Evolutionary conservation across 2,329 filamentous ascomycete genomes (phyloP).

Genomic region (Cladosporium sp.): DNA sequence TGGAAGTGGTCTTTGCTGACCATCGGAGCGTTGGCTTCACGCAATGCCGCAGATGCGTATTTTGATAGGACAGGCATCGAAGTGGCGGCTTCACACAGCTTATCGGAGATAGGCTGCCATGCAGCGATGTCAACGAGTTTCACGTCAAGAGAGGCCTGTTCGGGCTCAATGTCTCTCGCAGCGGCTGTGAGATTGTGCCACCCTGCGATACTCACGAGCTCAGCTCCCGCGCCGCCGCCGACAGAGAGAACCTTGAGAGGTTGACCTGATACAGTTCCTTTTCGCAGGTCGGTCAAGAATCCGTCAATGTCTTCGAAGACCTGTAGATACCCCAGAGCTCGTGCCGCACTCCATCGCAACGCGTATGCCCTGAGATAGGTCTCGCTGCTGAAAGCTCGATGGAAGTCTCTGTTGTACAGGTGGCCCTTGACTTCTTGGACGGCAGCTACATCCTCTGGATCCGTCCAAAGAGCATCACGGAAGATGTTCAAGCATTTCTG

Average conservation of each 20-base stretch:
- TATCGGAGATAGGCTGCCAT: conserved; percentile 60
- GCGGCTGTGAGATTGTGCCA: not conserved
- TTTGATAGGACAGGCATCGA: conserved; percentile 42
- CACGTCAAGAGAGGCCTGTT: not conserved
- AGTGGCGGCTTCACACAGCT: conserved; percentile 53
- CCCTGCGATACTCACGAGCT: conserved; percentile 58
- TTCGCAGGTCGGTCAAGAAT: conserved; percentile 1
- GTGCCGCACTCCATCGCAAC: conserved; percentile 80
- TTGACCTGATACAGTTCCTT: conserved; percentile 5
- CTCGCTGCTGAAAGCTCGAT: conserved; percentile 66
- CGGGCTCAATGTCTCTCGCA: not conserved
- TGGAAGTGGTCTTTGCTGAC: conserved; percentile 26
- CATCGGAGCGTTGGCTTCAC: conserved; percentile 36
- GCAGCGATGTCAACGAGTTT: conserved; percentile 65
- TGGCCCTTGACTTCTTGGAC: conserved; percentile 44
- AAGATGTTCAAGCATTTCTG: conserved; percentile 9
- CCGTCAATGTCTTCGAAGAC: conserved; percentile 34
- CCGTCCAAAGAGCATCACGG: conserved; percentile 2
- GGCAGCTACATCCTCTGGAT: not conserved
- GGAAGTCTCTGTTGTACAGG: conserved; percentile 81
- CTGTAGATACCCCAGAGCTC: conserved; percentile 71
- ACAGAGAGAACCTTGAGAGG: conserved; percentile 47
- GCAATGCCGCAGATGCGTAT: conserved; percentile 43
- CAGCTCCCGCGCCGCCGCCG: conserved; percentile 60
- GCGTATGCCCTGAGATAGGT: conserved; percentile 77